Conservation (phyloP, 2,329 filamentous ascomycete genomes). For the Cryphonectria japonica region DNA sequence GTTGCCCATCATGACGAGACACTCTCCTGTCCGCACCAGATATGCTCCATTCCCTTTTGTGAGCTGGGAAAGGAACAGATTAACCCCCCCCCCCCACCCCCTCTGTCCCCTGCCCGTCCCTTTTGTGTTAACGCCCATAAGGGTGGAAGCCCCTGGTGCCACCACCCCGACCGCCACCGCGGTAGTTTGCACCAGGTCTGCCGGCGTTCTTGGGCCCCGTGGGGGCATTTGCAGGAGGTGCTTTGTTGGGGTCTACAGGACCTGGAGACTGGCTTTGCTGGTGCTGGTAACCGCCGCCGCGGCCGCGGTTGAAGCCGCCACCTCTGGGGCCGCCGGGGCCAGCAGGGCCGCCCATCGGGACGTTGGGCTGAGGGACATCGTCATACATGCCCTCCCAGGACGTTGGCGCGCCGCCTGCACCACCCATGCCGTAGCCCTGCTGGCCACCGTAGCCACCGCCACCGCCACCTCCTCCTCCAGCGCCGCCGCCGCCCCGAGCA, state of each 20-base stretch:
- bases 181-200: conserved; percentile 88
- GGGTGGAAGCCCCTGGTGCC: conserved; percentile 78
- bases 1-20: not conserved
- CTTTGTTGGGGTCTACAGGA: conserved; percentile 57
- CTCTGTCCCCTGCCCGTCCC: not conserved
- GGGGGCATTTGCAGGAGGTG: conserved; percentile 78
- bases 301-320: conserved; percentile 42
- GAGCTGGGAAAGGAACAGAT: not conserved
- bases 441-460: conserved; percentile 35
- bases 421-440: conserved; percentile 40
- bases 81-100: no score
- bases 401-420: conserved; percentile 65
- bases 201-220: conserved; percentile 97
- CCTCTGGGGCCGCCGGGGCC: conserved; percentile 52
- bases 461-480: conserved; percentile 45
- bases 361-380: conserved; percentile 83
- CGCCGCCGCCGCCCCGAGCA: conserved; percentile 55
- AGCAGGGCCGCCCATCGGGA: conserved; percentile 41
- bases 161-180: conserved; percentile 81
- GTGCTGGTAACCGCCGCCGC: conserved; percentile 40
- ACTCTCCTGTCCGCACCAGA: not conserved
- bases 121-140: conserved; percentile 52
- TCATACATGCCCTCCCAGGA: conserved; percentile 99
- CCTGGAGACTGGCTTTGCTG: conserved; percentile 40
- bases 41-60: not conserved